Conservation (phyloP, 2,329 filamentous ascomycete species). For the Pseudomassariella vexata region DNA sequence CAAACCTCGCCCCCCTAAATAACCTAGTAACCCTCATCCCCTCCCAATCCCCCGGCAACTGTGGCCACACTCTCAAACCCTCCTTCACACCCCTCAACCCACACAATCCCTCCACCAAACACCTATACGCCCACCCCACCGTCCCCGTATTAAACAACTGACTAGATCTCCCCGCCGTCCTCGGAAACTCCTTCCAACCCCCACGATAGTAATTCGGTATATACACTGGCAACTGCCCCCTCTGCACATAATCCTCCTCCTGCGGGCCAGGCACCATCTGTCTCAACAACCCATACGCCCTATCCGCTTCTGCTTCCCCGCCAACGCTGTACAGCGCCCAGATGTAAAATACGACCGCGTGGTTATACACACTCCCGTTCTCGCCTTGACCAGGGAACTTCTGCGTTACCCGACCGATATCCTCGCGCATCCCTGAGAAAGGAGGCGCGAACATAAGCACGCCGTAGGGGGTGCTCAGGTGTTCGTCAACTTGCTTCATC, state of each 20-base stretch:
- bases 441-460: conserved; percentile 51
- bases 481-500: conserved; percentile 41
- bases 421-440: conserved; percentile 49
- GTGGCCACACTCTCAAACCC: conserved; percentile 41
- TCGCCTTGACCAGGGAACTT: conserved; percentile 53
- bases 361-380: conserved; percentile 54
- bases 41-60: conserved; percentile 45
- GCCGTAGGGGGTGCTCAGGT: conserved; percentile 48
- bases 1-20: conserved; percentile 46
- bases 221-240: conserved; percentile 51
- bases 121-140: conserved; percentile 50
- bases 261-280: conserved; percentile 49
- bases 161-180: conserved; percentile 49
- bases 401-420: conserved; percentile 52
- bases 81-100: conserved; percentile 43
- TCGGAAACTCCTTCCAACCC: conserved; percentile 38
- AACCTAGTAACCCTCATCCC: conserved; percentile 37
- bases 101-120: conserved; percentile 49
- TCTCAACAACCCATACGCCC: conserved; percentile 43
- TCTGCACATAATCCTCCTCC: conserved; percentile 42
- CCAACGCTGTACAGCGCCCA: conserved; percentile 46
- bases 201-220: conserved; percentile 56
- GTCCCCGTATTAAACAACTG: conserved; percentile 56
- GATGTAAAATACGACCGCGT: conserved; percentile 49
- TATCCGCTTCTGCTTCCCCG: conserved; percentile 32